Evolutionary conservation across 768 basidiomycete genomes (phyloP).

Genomic region (Boletellus ananas): DNA sequence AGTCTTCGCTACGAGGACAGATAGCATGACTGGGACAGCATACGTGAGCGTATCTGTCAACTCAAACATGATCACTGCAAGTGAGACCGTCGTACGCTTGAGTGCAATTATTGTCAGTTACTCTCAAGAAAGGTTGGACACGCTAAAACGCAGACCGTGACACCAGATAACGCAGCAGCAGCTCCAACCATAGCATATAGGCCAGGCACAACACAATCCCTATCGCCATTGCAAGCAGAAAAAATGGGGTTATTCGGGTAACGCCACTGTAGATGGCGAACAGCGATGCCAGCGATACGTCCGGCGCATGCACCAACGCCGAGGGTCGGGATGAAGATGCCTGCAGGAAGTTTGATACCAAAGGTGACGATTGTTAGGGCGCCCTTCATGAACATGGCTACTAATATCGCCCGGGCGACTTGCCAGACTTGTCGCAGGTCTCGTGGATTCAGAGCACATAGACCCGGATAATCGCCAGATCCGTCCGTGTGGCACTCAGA

Average conservation of each 20-base stretch:
- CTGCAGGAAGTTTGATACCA: constrained; percentile 87
- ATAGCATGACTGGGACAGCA: constrained; percentile 84
- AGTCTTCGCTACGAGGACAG: constrained; percentile 61
- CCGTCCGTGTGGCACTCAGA: constrained; percentile 72
- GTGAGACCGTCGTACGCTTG: constrained; percentile 79
- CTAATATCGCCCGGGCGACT: constrained; percentile 60
- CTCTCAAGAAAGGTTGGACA: not conserved
- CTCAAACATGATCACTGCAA: constrained; percentile 96
- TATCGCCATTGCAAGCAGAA: constrained; percentile 56
- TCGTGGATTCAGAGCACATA: constrained; percentile 68
- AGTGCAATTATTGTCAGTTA: constrained; percentile 7
- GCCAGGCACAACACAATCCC: constrained; percentile 82
- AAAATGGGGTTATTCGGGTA: constrained; percentile 64
- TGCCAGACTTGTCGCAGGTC: constrained; percentile 54
- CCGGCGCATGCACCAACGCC: constrained; percentile 95
- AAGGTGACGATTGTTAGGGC: constrained; percentile 84
- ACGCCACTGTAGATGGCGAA: constrained; percentile 71
- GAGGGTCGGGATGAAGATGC: constrained; percentile 95
- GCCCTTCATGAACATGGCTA: constrained; percentile 80
- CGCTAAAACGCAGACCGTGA: constrained; percentile 56
- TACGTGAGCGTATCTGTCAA: constrained; percentile 92
- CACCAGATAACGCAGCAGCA: constrained; percentile 91
- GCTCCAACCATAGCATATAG: constrained; percentile 96
- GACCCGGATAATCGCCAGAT: constrained; percentile 51
- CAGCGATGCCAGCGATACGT: constrained; percentile 72